phyloP scores from a whole-genome alignment of 345 rosid genomes.

The Eucalyptus paniculata region DNA sequence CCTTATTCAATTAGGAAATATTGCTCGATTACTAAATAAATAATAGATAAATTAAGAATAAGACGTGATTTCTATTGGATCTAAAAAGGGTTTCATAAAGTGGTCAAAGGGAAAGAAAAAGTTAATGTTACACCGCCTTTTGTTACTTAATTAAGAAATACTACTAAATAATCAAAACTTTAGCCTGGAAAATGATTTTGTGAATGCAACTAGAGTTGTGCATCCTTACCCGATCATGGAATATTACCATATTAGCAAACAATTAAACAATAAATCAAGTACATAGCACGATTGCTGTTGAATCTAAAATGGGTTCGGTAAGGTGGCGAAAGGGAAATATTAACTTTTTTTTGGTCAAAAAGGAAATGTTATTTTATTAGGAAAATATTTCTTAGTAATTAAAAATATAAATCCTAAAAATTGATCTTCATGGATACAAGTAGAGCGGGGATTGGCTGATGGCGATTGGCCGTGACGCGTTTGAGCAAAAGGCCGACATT shows the following conservation, averaged over 20 bases:
- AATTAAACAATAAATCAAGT: neutral
- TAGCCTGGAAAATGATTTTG: accelerated
- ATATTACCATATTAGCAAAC: neutral
- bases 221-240: neutral
- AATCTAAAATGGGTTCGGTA: neutral
- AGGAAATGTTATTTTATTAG: neutral
- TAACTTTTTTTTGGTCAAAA: neutral
- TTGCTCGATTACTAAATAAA: neutral
- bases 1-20: neutral
- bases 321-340: neutral
- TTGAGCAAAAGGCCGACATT: neutral
- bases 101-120: neutral
- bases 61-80: neutral
- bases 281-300: neutral
- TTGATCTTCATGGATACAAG: neutral
- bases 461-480: neutral
- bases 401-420: neutral
- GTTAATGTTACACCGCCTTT: neutral
- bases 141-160: neutral
- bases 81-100: neutral
- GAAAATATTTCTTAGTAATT: neutral
- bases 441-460: neutral
- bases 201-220: neutral
- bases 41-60: too few relatives aligned
- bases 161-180: neutral